Evolutionary conservation across 2,329 filamentous ascomycete species (phyloP).

Genomic region (Nothophaeocryptopus gaeumannii): DNA sequence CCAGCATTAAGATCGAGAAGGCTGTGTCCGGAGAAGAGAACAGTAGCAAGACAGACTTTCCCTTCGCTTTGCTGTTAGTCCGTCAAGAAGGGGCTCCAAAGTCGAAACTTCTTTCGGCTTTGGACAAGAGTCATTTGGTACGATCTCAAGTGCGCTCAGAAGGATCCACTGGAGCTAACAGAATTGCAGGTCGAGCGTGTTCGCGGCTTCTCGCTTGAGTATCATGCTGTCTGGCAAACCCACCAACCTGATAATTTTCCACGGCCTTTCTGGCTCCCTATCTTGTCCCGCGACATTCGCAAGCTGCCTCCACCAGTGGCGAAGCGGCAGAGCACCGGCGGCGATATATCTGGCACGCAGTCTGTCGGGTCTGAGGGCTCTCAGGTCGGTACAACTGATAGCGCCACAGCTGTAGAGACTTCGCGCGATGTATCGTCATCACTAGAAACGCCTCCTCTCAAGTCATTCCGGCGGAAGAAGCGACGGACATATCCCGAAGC

Average conservation of each 20-base stretch:
- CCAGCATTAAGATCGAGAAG: constrained; percentile 43
- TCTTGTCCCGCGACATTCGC: constrained; percentile 51
- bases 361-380: constrained; percentile 37
- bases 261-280: constrained; percentile 49
- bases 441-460: constrained; percentile 39
- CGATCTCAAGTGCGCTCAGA: no score
- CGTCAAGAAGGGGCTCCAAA: constrained; percentile 46
- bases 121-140: constrained; percentile 41
- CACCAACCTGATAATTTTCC: constrained; percentile 45
- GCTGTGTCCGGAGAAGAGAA: constrained; percentile 16
- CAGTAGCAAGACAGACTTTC: constrained; percentile 38
- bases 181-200: constrained; percentile 45
- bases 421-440: constrained; percentile 33
- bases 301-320: constrained; percentile 47
- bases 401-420: constrained; percentile 34
- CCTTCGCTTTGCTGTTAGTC: constrained; percentile 52
- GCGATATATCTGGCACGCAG: constrained; percentile 18
- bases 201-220: constrained; percentile 53
- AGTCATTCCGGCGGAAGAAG: constrained; percentile 45
- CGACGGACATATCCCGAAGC: constrained; percentile 33
- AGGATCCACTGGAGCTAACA: no score
- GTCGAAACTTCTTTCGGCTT: constrained; percentile 40
- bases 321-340: constrained; percentile 23
- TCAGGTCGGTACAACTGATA: constrained; percentile 34
- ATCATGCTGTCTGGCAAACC: constrained; percentile 51